phyloP scores from a whole-genome alignment of 768 basidiomycete genomes.

The Phylloporus arenicola region DNA sequence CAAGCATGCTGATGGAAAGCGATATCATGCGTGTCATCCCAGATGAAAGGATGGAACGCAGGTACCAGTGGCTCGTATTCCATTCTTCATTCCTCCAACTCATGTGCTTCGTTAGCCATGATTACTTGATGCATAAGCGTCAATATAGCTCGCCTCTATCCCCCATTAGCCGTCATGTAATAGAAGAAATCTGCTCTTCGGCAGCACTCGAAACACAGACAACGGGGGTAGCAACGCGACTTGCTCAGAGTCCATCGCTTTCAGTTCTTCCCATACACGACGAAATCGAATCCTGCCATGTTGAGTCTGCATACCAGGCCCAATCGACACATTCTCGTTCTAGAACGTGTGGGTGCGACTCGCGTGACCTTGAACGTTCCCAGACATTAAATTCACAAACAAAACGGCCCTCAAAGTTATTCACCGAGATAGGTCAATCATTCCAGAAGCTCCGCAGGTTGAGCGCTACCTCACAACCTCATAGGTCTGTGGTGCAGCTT shows the following conservation, averaged over 20 bases:
- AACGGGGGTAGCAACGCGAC: not conserved
- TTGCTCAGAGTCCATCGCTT: not conserved
- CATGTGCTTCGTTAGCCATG: conserved; percentile 3
- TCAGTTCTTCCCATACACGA: not conserved
- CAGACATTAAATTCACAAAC: not conserved
- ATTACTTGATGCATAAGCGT: not conserved
- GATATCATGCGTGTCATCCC: conserved; percentile 20
- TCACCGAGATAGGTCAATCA: not conserved
- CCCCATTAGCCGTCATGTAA: conserved; percentile 15
- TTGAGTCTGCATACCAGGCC: not conserved
- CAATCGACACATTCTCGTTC: not conserved
- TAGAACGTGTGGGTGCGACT: not conserved
- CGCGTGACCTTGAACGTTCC: not conserved
- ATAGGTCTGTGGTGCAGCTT: conserved; percentile 5
- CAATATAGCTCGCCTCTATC: conserved; percentile 10
- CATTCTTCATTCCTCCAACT: not conserved
- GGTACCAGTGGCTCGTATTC: not conserved
- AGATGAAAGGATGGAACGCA: conserved; percentile 1
- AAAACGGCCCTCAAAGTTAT: not conserved
- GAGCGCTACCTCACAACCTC: not conserved
- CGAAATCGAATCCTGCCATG: not conserved
- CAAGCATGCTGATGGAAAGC: conserved; percentile 7
- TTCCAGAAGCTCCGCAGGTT: conserved; percentile 1
- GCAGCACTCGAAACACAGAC: not conserved
- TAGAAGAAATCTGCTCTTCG: conserved; percentile 12